These are phyloP conservation scores for Urochloa ruziziensis DNA, from an alignment of 176 grass and related monocot species.

Conservation along the genomic window DNA sequence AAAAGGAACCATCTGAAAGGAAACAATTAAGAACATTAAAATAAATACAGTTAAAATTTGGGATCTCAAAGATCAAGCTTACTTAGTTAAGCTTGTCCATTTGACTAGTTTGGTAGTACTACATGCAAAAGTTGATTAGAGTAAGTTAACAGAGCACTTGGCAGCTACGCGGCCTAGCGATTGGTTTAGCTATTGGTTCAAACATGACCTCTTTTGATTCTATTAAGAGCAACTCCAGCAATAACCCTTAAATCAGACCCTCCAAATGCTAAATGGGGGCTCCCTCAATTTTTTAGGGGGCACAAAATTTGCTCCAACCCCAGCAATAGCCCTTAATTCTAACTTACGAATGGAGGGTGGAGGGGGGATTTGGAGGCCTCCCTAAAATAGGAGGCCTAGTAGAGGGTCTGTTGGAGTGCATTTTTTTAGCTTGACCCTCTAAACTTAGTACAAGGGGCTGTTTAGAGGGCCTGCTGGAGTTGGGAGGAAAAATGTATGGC, in stretches of 20 bases:
- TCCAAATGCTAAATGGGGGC: too few relatives aligned
- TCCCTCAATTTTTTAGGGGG: too few relatives aligned
- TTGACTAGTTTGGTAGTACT: neutral
- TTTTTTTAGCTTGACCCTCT: too few relatives aligned
- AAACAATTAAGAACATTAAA: constrained; percentile 10
- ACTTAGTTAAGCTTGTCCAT: neutral
- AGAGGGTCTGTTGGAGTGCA: too few relatives aligned
- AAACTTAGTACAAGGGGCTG: too few relatives aligned
- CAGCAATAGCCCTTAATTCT: too few relatives aligned
- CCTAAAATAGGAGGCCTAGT: too few relatives aligned
- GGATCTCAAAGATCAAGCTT: neutral
- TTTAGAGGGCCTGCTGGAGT: too few relatives aligned
- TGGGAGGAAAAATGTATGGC: too few relatives aligned
- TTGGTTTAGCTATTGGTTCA: neutral
- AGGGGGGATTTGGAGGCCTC: too few relatives aligned
- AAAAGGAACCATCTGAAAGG: constrained; percentile 94
- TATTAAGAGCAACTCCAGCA: constrained; percentile 11
- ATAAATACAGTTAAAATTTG: neutral
- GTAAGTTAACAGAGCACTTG: neutral
- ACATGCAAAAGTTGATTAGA: constrained; percentile 7
- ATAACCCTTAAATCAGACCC: neutral
- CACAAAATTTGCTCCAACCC: too few relatives aligned
- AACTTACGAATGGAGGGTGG: too few relatives aligned
- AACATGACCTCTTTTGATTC: constrained; percentile 11
- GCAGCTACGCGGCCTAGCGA: neutral